These are phyloP conservation scores for Debaryomyces psychrophilus DNA, from an alignment of 1,139 yeast species.

Conservation along the genomic window DNA sequence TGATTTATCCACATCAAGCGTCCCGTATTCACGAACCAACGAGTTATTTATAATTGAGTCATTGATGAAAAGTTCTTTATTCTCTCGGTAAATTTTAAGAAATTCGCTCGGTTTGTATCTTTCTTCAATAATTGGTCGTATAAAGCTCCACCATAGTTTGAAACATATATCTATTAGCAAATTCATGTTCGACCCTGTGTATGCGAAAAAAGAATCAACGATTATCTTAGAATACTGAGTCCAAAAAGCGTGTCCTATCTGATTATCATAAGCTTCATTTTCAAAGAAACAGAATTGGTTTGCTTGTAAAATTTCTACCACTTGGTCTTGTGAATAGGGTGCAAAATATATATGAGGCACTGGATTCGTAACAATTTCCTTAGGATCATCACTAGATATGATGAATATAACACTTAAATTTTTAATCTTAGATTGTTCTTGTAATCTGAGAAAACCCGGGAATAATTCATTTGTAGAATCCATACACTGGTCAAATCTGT, in stretches of 20 bases:
- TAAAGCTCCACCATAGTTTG: slow-evolving; percentile 56
- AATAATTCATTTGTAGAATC: slow-evolving; percentile 51
- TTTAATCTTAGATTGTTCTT: slow-evolving; percentile 41
- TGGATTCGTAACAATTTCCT: slow-evolving; percentile 46
- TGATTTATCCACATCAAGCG: slow-evolving; percentile 25
- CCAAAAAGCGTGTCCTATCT: slow-evolving; percentile 42
- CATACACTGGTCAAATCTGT: slow-evolving; percentile 57
- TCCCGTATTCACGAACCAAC: slow-evolving; percentile 30
- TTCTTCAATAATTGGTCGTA: slow-evolving; percentile 42
- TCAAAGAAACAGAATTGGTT: slow-evolving; percentile 32
- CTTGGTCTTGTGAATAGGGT: slow-evolving; percentile 47
- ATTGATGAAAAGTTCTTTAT: slow-evolving; percentile 41
- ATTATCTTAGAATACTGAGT: slow-evolving; percentile 50
- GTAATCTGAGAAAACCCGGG: slow-evolving; percentile 49
- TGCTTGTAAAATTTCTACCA: slow-evolving; percentile 36
- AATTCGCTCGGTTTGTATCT: slow-evolving; percentile 40
- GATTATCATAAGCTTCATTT: slow-evolving; percentile 26
- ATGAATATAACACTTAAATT: slow-evolving; percentile 39
- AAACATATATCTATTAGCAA: slow-evolving; percentile 44
- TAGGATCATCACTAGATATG: slow-evolving; percentile 49
- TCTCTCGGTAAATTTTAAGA: slow-evolving; percentile 49
- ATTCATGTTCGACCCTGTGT: slow-evolving; percentile 56
- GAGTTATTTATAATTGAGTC: slow-evolving; percentile 45
- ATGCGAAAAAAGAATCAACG: slow-evolving; percentile 55
- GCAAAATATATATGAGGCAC: slow-evolving; percentile 55